Conservation (phyloP, 2,329 filamentous ascomycete species). For the Botrytis byssoidea region DNA sequence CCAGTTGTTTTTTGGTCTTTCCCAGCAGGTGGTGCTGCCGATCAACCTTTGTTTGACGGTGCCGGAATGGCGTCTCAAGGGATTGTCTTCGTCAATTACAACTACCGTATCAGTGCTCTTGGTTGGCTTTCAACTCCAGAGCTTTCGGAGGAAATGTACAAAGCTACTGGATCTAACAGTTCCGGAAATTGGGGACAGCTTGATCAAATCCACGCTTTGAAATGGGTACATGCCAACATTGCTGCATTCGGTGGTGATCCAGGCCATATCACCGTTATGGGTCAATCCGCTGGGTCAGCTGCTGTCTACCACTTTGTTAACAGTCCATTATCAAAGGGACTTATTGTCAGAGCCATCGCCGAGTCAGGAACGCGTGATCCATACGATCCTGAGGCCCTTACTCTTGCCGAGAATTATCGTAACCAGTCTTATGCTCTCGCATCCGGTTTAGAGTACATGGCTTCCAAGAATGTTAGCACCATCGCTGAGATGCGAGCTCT, state of each 20-base stretch:
- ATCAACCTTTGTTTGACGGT: constrained; percentile 30
- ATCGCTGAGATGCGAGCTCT: constrained; percentile 26
- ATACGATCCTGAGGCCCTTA: constrained; percentile 30
- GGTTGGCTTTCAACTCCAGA: constrained; percentile 55
- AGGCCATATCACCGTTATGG: constrained; percentile 43
- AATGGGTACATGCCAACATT: constrained; percentile 60
- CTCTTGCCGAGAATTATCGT: constrained; percentile 32
- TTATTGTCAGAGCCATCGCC: constrained; percentile 34
- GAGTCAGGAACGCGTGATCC: constrained; percentile 36
- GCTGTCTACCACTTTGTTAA: constrained; percentile 42
- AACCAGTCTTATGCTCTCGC: constrained; percentile 19
- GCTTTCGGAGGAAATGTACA: constrained; percentile 26
- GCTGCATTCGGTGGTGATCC: constrained; percentile 51
- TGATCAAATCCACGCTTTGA: constrained; percentile 58
- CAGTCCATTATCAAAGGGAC: constrained; percentile 33
- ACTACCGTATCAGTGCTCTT: constrained; percentile 59
- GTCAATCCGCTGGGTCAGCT: constrained; percentile 46
- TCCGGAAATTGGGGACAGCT: constrained; percentile 48
- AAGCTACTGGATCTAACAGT: constrained; percentile 24
- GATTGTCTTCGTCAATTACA: constrained; percentile 57
- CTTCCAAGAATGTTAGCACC: constrained; percentile 26
- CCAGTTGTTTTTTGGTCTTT: constrained; percentile 42
- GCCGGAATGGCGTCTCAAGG: constrained; percentile 29
- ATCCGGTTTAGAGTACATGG: constrained; percentile 24
- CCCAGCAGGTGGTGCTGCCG: constrained; percentile 19